These are phyloP conservation scores for Podospora sp. DNA, from an alignment of 495 filamentous ascomycete genomes.

Conservation along the genomic window DNA sequence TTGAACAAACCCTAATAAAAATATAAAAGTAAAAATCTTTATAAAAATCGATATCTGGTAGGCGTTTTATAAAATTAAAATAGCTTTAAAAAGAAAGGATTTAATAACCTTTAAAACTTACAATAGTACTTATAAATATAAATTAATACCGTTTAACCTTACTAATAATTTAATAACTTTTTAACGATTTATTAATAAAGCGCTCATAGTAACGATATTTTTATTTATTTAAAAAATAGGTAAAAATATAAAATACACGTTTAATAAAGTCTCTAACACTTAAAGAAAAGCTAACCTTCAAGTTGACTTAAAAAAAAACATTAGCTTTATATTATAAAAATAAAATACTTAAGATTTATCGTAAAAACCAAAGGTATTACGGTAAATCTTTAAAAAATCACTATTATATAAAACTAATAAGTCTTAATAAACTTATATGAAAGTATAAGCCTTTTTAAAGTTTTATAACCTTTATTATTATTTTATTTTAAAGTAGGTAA, in stretches of 20 bases:
- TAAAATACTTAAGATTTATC: background rate
- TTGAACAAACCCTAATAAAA: background rate
- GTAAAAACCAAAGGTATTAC: background rate
- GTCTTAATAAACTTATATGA: background rate
- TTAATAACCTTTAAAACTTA: background rate
- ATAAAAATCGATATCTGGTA: background rate
- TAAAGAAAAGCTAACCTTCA: background rate
- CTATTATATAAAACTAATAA: background rate
- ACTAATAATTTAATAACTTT: background rate
- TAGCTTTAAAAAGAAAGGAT: background rate
- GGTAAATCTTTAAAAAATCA: background rate
- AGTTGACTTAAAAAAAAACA: background rate
- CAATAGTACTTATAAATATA: background rate
- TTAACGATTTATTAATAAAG: background rate
- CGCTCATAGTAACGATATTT: background rate
- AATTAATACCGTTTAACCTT: background rate
- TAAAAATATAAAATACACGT: background rate
- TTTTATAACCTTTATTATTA: too few species aligned
- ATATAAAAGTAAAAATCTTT: background rate
- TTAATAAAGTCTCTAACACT: background rate
- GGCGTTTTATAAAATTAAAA: background rate
- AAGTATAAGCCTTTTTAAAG: background rate
- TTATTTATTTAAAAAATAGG: background rate
- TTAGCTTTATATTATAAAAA: background rate
- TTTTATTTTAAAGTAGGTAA: too few species aligned